Evolutionary conservation across 2,329 filamentous ascomycete species (phyloP).

Genomic region (Monilinia fructigena): DNA sequence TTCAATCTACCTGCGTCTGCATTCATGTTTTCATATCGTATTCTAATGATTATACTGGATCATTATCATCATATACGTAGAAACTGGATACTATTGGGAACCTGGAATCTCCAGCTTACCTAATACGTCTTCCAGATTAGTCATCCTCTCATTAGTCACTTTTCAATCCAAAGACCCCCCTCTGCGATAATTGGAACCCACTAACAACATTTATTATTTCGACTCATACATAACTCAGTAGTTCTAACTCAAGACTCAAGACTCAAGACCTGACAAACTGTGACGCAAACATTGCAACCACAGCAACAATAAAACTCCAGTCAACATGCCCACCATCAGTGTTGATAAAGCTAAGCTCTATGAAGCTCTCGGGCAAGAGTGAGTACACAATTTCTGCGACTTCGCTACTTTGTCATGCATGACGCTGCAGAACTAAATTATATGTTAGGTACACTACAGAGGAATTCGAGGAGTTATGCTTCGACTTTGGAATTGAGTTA

Average conservation of each 20-base stretch:
- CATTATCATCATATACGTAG: no score
- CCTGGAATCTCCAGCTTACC: no score
- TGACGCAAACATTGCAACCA: slow-evolving; percentile 13
- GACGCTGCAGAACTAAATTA: slow-evolving; percentile 29
- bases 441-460: slow-evolving; percentile 75
- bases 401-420: neutral
- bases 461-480: slow-evolving; percentile 95
- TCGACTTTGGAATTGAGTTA: slow-evolving; percentile 94
- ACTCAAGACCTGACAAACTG: slow-evolving; percentile 2
- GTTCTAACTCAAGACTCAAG: neutral
- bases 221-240: slow-evolving; percentile 7
- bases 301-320: neutral
- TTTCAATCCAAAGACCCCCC: slow-evolving; percentile 16
- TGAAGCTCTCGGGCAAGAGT: slow-evolving; percentile 87
- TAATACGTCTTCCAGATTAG: no score
- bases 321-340: slow-evolving; percentile 88
- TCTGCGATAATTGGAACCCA: slow-evolving; percentile 18
- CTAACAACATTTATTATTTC: slow-evolving; percentile 18
- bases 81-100: no score
- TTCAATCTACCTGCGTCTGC: no score
- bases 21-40: neutral
- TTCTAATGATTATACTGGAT: no score
- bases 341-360: slow-evolving; percentile 96
- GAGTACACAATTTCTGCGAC: slow-evolving; percentile 43
- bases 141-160: no score